Percentiles rank a stretch among this genome's conserved stretches.
These are phyloP conservation scores for Chlorella sp. DNA, from an alignment of 139 green algal species.

Conservation along the genomic window DNA sequence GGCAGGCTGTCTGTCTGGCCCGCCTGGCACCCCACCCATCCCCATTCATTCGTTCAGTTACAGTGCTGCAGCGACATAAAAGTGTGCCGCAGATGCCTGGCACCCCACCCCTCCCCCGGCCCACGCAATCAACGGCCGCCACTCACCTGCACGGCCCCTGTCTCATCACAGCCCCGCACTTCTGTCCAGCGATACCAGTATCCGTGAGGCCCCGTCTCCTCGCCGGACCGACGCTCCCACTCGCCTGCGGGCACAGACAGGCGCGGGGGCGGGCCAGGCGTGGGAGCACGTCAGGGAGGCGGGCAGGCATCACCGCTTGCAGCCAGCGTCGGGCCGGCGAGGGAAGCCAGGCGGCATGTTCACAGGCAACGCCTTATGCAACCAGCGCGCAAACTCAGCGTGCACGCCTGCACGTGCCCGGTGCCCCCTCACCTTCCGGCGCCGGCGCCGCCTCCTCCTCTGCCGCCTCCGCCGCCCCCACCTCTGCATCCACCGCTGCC, in stretches of 20 bases:
- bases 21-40: no score
- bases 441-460: background rate
- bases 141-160: conserved; percentile 15
- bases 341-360: no score
- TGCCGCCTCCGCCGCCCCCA: background rate
- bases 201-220: conserved; percentile 78
- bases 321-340: no score
- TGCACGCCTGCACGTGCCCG: background rate
- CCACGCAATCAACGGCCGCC: no score
- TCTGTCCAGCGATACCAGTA: conserved; percentile 83
- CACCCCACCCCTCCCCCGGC: no score
- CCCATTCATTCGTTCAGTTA: no score
- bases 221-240: conserved; percentile 67
- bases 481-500: background rate
- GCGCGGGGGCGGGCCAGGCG: no score
- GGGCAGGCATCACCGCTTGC: no score
- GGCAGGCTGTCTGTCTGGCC: no score
- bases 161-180: conserved; percentile 58
- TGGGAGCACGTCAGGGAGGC: no score
- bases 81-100: no score
- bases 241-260: conserved; percentile 12
- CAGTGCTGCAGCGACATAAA: no score
- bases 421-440: background rate
- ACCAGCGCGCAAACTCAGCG: background rate
- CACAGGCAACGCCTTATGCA: background rate